These are phyloP conservation scores for Coelastrella sp. DNA, from an alignment of 139 green algal species.

Conservation along the genomic window DNA sequence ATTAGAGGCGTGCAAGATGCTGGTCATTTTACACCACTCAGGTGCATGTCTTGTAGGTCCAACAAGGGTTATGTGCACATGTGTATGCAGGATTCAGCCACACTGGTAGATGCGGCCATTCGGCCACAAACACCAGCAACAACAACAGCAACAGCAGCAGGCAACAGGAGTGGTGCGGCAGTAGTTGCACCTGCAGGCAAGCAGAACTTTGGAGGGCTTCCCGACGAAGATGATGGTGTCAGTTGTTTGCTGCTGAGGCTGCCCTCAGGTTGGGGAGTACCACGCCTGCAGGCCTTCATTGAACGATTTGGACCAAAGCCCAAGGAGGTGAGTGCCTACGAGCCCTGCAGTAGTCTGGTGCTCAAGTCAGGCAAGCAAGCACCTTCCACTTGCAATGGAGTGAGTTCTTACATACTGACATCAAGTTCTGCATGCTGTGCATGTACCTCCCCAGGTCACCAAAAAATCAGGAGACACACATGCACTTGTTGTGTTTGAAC, in stretches of 20 bases:
- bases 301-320: constrained; percentile 41
- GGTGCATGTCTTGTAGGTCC: no score
- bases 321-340: neutral
- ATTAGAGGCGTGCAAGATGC: no score
- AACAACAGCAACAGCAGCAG: neutral
- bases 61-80: no score
- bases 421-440: neutral
- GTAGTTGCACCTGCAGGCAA: neutral
- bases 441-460: neutral
- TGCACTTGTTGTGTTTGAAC: neutral
- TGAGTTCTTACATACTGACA: no score
- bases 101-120: no score
- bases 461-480: neutral
- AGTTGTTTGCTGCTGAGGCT: constrained; percentile 24
- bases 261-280: constrained; percentile 34
- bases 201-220: constrained; percentile 8
- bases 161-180: neutral
- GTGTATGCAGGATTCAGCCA: no score
- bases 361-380: no score
- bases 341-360: no score
- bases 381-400: no score
- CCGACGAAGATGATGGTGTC: constrained; percentile 41
- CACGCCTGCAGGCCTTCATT: constrained; percentile 32
- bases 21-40: no score
- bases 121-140: neutral